Percentiles rank a stretch among this genome's conserved stretches.
Evolutionary conservation across 169 alveolate species (phyloP).

Genomic region (Plasmodium falciparum): DNA sequence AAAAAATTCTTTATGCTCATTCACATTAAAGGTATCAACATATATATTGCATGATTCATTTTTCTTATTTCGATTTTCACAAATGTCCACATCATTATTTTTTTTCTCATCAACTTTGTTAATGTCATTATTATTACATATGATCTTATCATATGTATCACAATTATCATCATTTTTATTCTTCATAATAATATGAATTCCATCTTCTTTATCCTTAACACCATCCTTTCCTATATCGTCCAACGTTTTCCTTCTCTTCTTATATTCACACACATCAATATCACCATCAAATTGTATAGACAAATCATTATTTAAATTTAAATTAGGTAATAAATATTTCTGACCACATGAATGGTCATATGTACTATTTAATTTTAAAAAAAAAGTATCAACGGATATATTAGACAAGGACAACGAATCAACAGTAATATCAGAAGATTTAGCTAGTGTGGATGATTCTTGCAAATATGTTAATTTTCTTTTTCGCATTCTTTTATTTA

Average conservation of each 20-base stretch:
- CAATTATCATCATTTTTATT: too few relatives aligned
- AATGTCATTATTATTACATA: not conserved
- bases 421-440: conserved; percentile 61
- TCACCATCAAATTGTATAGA: conserved; percentile 78
- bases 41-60: conserved; percentile 8
- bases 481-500: conserved; percentile 54
- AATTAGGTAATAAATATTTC: conserved; percentile 55
- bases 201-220: not conserved
- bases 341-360: conserved; percentile 57
- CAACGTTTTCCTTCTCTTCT: conserved; percentile 42
- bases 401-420: conserved; percentile 51
- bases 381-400: conserved; percentile 70
- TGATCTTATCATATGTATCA: too few relatives aligned
- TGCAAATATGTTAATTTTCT: conserved; percentile 67
- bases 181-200: too few relatives aligned
- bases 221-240: conserved; percentile 5
- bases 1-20: not conserved
- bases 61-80: not conserved
- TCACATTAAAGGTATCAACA: not conserved
- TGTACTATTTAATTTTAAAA: conserved; percentile 72
- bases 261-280: conserved; percentile 66
- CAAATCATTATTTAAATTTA: conserved; percentile 63
- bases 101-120: not conserved
- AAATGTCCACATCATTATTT: not conserved
- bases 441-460: conserved; percentile 72